Percentiles rank a stretch among this genome's conserved stretches.
Conservation (phyloP, 495 filamentous ascomycete genomes). For the Annulohypoxylon moriforme region DNA sequence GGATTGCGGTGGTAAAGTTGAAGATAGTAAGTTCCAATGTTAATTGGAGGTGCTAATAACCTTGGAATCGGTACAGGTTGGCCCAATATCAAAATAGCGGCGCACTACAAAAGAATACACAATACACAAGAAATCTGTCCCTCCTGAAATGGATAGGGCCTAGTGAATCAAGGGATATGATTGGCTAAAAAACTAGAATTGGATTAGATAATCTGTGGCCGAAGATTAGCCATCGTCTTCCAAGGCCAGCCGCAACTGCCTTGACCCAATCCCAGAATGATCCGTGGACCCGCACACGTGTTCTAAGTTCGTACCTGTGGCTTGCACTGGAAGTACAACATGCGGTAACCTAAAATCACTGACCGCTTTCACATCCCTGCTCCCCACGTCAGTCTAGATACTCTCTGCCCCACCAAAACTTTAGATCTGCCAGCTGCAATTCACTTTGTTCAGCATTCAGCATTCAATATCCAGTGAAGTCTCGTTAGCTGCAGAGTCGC, state of each 20-base stretch:
- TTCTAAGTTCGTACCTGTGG: conserved; percentile 12
- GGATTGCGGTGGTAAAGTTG: conserved; percentile 20
- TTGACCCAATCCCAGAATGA: conserved; percentile 13
- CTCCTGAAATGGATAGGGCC: conserved; percentile 45
- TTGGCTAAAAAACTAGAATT: conserved; percentile 20
- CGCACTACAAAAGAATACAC: conserved; percentile 20
- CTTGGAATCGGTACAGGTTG: conserved; percentile 34
- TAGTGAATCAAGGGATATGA: conserved; percentile 4
- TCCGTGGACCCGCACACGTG: neutral
- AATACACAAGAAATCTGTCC: conserved; percentile 49
- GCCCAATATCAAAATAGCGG: conserved; percentile 31
- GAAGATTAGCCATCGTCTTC: conserved; percentile 25
- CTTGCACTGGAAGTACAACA: conserved; percentile 1
- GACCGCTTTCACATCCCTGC: conserved; percentile 24
- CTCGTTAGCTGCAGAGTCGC: conserved; percentile 24
- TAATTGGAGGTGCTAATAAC: conserved; percentile 28
- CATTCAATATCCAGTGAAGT: conserved; percentile 14
- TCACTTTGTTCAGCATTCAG: neutral
- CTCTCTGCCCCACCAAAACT: conserved; percentile 60
- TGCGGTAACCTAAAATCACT: conserved; percentile 2
- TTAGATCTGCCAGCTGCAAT: conserved; percentile 23
- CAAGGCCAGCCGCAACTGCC: conserved; percentile 17
- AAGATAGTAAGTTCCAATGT: neutral
- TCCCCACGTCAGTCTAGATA: conserved; percentile 30
- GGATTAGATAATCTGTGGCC: conserved; percentile 39